A percentile compares a stretch with the other conserved stretches of the same genome.
phyloP scores from a whole-genome alignment of 1,284 basidiomycete genomes.

The Sanghuangporus sanghuang region DNA sequence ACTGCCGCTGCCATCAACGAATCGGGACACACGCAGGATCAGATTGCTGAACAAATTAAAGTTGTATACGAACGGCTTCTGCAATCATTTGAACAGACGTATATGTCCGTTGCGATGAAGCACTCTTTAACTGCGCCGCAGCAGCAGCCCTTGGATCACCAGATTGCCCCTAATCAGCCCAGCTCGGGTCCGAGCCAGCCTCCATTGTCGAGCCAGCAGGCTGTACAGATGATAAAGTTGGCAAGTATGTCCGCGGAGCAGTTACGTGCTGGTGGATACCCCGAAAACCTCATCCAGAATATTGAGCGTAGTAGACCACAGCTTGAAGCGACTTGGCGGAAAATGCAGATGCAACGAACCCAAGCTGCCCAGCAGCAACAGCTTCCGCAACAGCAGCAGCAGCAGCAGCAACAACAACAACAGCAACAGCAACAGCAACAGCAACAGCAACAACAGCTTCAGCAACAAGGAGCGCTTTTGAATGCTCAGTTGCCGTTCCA shows the following conservation, averaged over 20 bases:
- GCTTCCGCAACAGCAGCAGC: not conserved
- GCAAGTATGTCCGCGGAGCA: conserved; percentile 42
- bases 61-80: conserved; percentile 59
- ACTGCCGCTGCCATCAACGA: conserved; percentile 46
- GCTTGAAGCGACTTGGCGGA: conserved; percentile 20
- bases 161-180: not conserved
- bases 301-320: conserved; percentile 51
- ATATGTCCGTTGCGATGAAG: conserved; percentile 28
- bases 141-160: conserved; percentile 11
- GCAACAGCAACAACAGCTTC: not conserved
- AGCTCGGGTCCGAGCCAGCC: conserved; percentile 5
- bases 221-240: conserved; percentile 31
- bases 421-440: conserved; percentile 1
- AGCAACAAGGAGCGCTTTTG: not conserved
- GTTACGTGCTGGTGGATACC: conserved; percentile 46
- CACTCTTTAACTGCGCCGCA: conserved; percentile 18
- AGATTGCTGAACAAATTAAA: conserved; percentile 50
- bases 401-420: not conserved
- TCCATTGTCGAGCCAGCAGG: conserved; percentile 17
- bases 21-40: conserved; percentile 48
- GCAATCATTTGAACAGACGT: conserved; percentile 49
- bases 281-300: conserved; percentile 45
- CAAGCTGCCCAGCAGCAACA: conserved; percentile 10
- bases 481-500: not conserved
- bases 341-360: conserved; percentile 21